Base-by-base conservation (phyloP, 139 green algal genomes). In the Astrephomene gubernaculifera region DNA sequence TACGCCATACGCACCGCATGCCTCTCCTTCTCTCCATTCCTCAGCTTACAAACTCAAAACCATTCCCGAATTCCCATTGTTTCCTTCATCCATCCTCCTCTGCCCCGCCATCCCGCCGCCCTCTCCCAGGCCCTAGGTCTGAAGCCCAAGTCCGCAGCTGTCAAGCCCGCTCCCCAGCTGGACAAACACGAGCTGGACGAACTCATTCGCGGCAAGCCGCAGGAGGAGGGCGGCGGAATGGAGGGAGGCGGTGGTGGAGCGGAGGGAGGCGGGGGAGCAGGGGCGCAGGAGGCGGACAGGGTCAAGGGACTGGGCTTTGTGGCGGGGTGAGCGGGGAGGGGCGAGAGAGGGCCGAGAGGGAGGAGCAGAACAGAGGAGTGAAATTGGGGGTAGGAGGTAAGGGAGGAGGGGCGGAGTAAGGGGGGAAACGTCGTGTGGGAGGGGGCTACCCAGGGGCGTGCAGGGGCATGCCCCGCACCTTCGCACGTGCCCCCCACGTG, bases 41-140 rank as follows among this genome's bases (percentile, higher is more conserved):
- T n/a, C n/a, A n/a, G n/a, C n/a, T n/a, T 49, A 61, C n/a, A 43
- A 22, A 71, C 17, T 75, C 4, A n/a, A 49, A n/a, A 36, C 4
- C 19, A 52, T 5, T 29, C 33, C 71, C 64, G 7, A 10, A 25
- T 33, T 49, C 73, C 22, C 60, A 31, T 35, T 41, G n/a, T n/a
- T n/a, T n/a, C n/a, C n/a, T n/a, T n/a, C n/a, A n/a, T n/a, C n/a
- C n/a, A n/a, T n/a, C n/a, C n/a, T n/a, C n/a, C n/a, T n/a, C n/a
- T n/a, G n/a, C n/a, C n/a, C n/a, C n/a, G n/a, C n/a, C n/a, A n/a
- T n/a, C n/a, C n/a, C n/a, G 1, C 22, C 0, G 24, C 31, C 41
- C 19, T 29, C 24, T 38, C 49, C 21, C 90, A 96, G 92, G 94
- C 94, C 4, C 86, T 96, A 33, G 94, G 94, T 14, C 60, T 96